Evolutionary conservation across 2,329 filamentous ascomycete species (phyloP).

Genomic region (Penicillium freii): DNA sequence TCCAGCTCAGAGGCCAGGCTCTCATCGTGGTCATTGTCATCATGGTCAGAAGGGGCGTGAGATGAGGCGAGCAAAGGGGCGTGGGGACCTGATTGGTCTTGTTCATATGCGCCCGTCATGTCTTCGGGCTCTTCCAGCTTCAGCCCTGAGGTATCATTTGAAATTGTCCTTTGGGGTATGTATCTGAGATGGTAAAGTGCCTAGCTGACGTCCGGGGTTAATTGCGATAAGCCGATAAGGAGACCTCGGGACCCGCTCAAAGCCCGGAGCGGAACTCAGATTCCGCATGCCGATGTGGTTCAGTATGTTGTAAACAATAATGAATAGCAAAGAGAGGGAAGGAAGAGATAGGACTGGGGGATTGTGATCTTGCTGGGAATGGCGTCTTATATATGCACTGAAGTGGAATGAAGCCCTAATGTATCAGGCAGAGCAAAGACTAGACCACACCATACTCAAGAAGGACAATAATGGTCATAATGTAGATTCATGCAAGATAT

Average conservation of each 20-base stretch:
- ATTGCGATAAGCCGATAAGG: constrained; percentile 15
- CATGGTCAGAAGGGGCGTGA: constrained; percentile 12
- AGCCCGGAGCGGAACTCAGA: constrained; percentile 9
- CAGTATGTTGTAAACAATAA: not conserved
- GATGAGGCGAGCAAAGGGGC: constrained; percentile 33
- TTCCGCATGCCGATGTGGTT: not conserved
- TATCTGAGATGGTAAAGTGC: not conserved
- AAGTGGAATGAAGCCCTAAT: not conserved
- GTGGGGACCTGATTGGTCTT: constrained; percentile 23
- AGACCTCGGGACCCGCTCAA: constrained; percentile 3
- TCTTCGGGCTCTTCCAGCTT: constrained; percentile 12
- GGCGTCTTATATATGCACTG: not conserved
- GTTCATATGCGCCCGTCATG: constrained; percentile 29
- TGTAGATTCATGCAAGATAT: not conserved
- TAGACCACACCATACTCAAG: not conserved
- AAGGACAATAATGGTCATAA: not conserved
- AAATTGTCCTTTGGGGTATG: constrained; percentile 1
- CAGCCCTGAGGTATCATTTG: constrained; percentile 8
- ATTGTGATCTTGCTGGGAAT: not conserved
- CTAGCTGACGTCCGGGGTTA: constrained; percentile 12
- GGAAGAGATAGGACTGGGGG: not conserved
- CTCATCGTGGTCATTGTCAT: constrained; percentile 8
- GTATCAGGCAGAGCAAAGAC: not conserved
- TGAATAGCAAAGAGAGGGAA: not conserved
- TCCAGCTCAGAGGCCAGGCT: constrained; percentile 11